phyloP scores from a whole-genome alignment of 352 stramenopile species.

The Phytopythium sindhum region DNA sequence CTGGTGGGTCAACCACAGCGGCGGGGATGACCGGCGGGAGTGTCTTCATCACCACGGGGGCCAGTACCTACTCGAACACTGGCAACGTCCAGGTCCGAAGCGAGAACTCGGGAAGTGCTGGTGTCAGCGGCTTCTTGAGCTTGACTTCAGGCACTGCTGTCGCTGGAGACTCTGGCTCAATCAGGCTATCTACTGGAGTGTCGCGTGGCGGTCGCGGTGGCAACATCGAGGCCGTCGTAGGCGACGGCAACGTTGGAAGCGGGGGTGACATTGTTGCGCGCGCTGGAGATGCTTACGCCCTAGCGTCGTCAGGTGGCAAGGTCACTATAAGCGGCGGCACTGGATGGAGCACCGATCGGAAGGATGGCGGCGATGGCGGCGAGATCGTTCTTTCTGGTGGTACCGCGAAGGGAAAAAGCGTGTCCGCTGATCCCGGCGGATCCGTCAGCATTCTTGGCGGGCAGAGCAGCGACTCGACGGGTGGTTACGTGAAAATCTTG shows the following conservation, averaged over 20 bases:
- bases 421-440: constrained; percentile 40
- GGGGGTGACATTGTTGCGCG: constrained; percentile 64
- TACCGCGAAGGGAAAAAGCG: constrained; percentile 42
- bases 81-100: constrained; percentile 77
- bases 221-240: constrained; percentile 60
- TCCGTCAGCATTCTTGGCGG: constrained; percentile 44
- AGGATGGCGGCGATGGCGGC: constrained; percentile 65
- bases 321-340: constrained; percentile 41
- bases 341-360: constrained; percentile 38
- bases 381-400: constrained; percentile 65
- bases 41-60: constrained; percentile 76
- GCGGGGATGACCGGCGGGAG: constrained; percentile 59
- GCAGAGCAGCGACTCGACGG: constrained; percentile 45
- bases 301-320: constrained; percentile 38
- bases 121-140: constrained; percentile 70
- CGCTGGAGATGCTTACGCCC: constrained; percentile 57
- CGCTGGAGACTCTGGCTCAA: constrained; percentile 60
- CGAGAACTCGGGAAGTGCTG: constrained; percentile 63
- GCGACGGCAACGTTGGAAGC: constrained; percentile 40
- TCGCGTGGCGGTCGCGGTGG: constrained; percentile 59
- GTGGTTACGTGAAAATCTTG: constrained; percentile 44
- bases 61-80: constrained; percentile 58
- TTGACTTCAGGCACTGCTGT: constrained; percentile 55
- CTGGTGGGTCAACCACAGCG: constrained; percentile 46
- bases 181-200: constrained; percentile 66